phyloP scores from a whole-genome alignment of 139 green algal genomes.

The Asterochloris erici region DNA sequence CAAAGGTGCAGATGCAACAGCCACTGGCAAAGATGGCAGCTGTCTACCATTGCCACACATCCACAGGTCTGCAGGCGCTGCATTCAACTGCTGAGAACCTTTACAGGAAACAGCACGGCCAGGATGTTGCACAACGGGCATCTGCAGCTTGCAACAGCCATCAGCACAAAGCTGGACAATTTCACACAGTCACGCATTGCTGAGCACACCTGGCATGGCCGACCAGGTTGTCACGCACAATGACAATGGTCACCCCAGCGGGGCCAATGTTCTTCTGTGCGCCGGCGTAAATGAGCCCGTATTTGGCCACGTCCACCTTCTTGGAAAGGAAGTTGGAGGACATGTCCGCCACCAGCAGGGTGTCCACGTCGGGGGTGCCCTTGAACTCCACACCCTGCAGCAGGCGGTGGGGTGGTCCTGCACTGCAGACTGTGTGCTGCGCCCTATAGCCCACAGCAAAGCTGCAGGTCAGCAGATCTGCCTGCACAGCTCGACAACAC shows the following conservation, averaged over 20 bases:
- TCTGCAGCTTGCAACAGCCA: no score
- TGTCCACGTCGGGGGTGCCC: conserved; percentile 61
- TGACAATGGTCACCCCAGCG: conserved; percentile 92
- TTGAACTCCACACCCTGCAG: conserved; percentile 98
- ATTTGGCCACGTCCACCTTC: conserved; percentile 96
- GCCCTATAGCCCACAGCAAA: not conserved
- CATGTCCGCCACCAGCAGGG: conserved; percentile 93
- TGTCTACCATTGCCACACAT: no score
- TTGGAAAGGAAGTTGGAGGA: conserved; percentile 97
- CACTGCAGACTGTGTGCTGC: not conserved
- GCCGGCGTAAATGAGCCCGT: conserved; percentile 94
- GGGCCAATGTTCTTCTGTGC: conserved; percentile 99
- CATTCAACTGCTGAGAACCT: no score
- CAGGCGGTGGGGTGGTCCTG: not conserved
- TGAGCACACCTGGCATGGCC: conserved; percentile 64
- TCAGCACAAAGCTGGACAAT: not conserved
- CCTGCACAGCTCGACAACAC: not conserved
- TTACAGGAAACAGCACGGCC: no score
- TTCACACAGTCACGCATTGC: not conserved
- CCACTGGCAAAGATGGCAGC: no score
- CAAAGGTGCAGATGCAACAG: no score
- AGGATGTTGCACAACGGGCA: no score
- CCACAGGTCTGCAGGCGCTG: no score
- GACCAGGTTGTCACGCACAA: conserved; percentile 94
- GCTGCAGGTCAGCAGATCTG: not conserved